phyloP scores from a whole-genome alignment of 2,329 filamentous ascomycete genomes.

The Penicillium palitans region DNA sequence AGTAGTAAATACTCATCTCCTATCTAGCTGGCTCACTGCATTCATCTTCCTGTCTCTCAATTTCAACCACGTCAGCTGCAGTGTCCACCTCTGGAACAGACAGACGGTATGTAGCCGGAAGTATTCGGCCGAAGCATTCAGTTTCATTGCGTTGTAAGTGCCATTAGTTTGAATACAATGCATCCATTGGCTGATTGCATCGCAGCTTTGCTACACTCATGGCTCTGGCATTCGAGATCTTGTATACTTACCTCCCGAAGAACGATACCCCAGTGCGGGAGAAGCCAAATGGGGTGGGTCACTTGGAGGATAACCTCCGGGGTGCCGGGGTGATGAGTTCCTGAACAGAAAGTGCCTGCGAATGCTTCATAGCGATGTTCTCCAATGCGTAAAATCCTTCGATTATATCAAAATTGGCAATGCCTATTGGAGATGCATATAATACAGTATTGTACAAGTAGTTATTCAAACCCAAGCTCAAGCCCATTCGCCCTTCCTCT shows the following conservation, averaged over 20 bases:
- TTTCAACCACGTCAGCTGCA: slow-evolving; percentile 20
- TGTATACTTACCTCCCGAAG: neutral
- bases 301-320: slow-evolving; percentile 1
- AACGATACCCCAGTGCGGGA: neutral
- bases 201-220: neutral
- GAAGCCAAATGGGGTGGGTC: neutral
- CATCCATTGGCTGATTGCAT: neutral
- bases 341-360: neutral
- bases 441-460: slow-evolving; percentile 18
- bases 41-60: slow-evolving; percentile 22
- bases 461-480: slow-evolving; percentile 9
- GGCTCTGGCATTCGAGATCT: neutral
- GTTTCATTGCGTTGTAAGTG: slow-evolving; percentile 25
- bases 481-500: slow-evolving; percentile 38
- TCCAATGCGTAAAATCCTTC: neutral
- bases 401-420: slow-evolving; percentile 1
- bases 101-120: slow-evolving; percentile 21
- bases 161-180: too few species aligned
- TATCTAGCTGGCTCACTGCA: slow-evolving; percentile 22
- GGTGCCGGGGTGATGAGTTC: neutral
- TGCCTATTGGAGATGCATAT: slow-evolving; percentile 10
- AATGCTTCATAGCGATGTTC: neutral
- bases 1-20: neutral
- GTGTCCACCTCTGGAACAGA: slow-evolving; percentile 18
- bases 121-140: slow-evolving; percentile 23